Evolutionary conservation across 2,329 filamentous ascomycete species (phyloP), one percentile per base, ranked within the genome.

Genomic region (Reticulascus tulasneorum): DNA sequence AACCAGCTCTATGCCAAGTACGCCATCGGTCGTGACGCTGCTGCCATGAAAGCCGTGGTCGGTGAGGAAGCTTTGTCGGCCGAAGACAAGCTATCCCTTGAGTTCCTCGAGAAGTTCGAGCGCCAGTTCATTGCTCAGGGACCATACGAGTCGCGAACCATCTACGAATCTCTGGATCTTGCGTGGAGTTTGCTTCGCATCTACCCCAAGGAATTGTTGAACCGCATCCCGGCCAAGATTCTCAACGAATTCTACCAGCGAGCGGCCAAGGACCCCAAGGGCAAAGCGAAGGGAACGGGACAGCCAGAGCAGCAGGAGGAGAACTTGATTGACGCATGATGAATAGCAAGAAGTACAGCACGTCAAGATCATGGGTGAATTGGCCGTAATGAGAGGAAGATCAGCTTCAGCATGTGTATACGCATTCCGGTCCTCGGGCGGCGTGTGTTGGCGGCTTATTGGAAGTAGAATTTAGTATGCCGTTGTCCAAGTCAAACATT

Each of bases 1-100:
- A 98, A 98, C 75, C 93, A 98, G 75, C 79, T 98, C 48, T 98
- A 98, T 64, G 93, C 93, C 68, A 98, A 98, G 71, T 98, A 98
- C 63, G 93, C 93, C 64, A 97, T 98, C 60, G 93, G 93, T 60
- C 90, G 91, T 76, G 93, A 98, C 57, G 93, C 93, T 15, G 91
- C 94, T 23, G 85, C 89, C 61, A 98, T 98, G 93, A 98, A 97
- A 74, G 93, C 93, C 44, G 93, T 98, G 63, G 93, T 98, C 41
- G 93, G 93, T 69, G 94, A 98, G 69, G 93, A 98, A 64, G 93
- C 93, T 22, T 67, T 98, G 57, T 95, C 89, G 19, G 78, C 86
- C 36, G 93, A 98, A 69, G 93, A 98, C 70, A 97, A 97, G 73
- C 79, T 97, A 40, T 95, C 91, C 8, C 79, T 98, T 23, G 93